A percentile compares a stretch with the other conserved stretches of the same genome.
phyloP scores from a whole-genome alignment of 805 yeast species.

The Tetrapisispora iriomotensis region DNA sequence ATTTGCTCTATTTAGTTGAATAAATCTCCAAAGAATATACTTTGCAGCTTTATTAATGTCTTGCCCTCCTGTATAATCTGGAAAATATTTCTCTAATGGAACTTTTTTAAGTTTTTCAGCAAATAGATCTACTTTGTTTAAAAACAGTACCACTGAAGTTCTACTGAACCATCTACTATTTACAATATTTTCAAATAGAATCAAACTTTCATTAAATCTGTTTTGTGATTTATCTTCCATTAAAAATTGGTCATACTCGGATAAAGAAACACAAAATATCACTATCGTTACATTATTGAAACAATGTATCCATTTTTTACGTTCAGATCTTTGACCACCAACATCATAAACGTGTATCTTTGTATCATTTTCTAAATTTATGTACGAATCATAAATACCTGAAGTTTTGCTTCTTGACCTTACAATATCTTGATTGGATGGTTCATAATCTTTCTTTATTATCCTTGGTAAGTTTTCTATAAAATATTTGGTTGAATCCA shows the following conservation, averaged over 20 bases:
- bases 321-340: constrained; percentile 93
- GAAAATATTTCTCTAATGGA: constrained; percentile 75
- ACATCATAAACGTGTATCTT: constrained; percentile 68
- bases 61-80: constrained; percentile 85
- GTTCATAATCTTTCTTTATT: constrained; percentile 46
- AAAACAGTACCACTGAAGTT: constrained; percentile 74
- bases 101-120: constrained; percentile 75
- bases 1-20: constrained; percentile 73
- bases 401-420: constrained; percentile 87
- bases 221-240: constrained; percentile 69
- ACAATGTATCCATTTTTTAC: constrained; percentile 95
- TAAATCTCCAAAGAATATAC: constrained; percentile 83
- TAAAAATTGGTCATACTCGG: constrained; percentile 83
- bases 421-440: constrained; percentile 67
- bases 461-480: constrained; percentile 53
- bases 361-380: constrained; percentile 56
- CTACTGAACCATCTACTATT: constrained; percentile 89
- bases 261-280: constrained; percentile 82
- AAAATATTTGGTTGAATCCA: constrained; percentile 80
- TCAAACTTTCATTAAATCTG: constrained; percentile 71
- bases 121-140: constrained; percentile 84
- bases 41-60: constrained; percentile 86
- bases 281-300: constrained; percentile 86
- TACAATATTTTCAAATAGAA: constrained; percentile 80
- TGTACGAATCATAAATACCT: constrained; percentile 77